Base-by-base conservation (phyloP, 2,329 filamentous ascomycete species). In the Aspergillus texensis region DNA sequence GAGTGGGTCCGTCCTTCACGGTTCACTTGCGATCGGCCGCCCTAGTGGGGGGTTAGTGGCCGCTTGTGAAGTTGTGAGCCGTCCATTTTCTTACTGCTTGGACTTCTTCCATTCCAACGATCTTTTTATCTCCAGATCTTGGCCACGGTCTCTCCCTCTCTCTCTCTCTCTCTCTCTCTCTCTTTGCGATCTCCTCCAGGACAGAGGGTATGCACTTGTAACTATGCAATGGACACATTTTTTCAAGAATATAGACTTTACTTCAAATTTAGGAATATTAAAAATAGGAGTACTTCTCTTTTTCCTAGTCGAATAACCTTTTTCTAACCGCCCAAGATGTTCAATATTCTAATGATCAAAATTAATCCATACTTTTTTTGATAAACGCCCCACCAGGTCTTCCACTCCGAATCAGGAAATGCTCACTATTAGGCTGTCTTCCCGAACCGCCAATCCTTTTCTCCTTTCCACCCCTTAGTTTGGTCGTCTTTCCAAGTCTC, bases 371-470 rank as follows among this genome's bases (percentile, higher is more conserved):
- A 34, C 50, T 53, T 53, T 34, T 32, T 34, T 53, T 53, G 39
- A 48, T 53, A 32, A 53, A 53, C 19, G 50, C 52, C 52, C 52
- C 52, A 55, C 52, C 34, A 16, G 43, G n/a, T 12, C n/a, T 36
- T 19, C 21, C 28, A 19, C 45, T 36, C 46, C 50, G 48, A 46
- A 55, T 55, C 50, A 60, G 50, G 58, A 16, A 60, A 55, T 60
- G 14, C 52, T 55, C 10, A 55, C 32, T 55, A 55, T 55, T 55
- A 55, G 52, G 11, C 32, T 53, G 48, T 53, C 30, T 53, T 53
- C 48, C 48, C 32, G 52, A 55, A 55, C 52, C 43, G 45, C 57
- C 57, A 48, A 46, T 58, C 57, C 43, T 50, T 50, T 48, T 54
- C 58, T 60, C 48, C 52, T 61, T 56, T 61, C 43, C 28, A 32